These are phyloP conservation scores for Ophiocordyceps camponoti-floridani DNA, from an alignment of 2,329 filamentous ascomycete species.

Conservation along the genomic window DNA sequence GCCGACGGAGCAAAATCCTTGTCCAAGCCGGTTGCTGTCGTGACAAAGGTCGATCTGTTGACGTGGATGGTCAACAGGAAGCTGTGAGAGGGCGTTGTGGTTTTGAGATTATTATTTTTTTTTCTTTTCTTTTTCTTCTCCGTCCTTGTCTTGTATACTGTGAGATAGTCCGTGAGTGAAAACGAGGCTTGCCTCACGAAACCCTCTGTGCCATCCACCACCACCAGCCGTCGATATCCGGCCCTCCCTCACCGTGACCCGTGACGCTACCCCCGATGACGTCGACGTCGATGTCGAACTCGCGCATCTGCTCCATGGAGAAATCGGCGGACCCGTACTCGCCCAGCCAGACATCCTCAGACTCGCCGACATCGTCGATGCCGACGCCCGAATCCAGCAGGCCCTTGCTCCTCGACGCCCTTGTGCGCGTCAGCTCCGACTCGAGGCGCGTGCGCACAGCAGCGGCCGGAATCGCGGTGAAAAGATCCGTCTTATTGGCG, in stretches of 20 bases:
- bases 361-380: conserved; percentile 40
- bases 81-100: background rate
- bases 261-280: conserved; percentile 58
- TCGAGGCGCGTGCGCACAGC: conserved; percentile 64
- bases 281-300: conserved; percentile 63
- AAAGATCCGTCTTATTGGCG: conserved; percentile 90
- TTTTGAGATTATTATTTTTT: no score
- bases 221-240: conserved; percentile 71
- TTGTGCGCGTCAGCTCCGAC: conserved; percentile 61
- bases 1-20: conserved; percentile 30
- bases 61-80: conserved; percentile 70
- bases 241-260: conserved; percentile 31
- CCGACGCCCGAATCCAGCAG: conserved; percentile 55
- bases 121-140: background rate
- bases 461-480: conserved; percentile 69
- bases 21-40: conserved; percentile 69
- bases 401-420: conserved; percentile 60
- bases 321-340: conserved; percentile 65
- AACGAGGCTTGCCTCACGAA: conserved; percentile 15
- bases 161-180: background rate
- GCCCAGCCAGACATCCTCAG: conserved; percentile 72
- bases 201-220: conserved; percentile 70
- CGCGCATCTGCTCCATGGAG: conserved; percentile 63
- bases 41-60: conserved; percentile 90
- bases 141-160: background rate